These are phyloP conservation scores for Aureobasidium mangrovei DNA, from an alignment of 2,329 filamentous ascomycete genomes.

Conservation along the genomic window DNA sequence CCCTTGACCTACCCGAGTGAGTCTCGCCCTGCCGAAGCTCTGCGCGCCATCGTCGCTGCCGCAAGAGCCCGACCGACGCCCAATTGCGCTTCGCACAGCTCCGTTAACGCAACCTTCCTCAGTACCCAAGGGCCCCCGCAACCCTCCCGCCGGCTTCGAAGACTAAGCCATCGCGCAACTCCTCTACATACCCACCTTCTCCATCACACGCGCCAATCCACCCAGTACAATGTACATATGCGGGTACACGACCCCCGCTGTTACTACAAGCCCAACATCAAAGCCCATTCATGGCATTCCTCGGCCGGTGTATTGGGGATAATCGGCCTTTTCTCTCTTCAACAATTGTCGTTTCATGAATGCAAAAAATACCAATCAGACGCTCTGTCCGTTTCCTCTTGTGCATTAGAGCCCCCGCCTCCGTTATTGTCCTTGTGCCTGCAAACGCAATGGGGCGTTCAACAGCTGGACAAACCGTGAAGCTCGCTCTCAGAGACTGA, in stretches of 20 bases:
- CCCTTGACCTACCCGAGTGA: slow-evolving; percentile 89
- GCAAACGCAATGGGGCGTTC: no score
- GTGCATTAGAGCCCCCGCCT: background rate
- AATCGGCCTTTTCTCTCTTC: slow-evolving; percentile 1
- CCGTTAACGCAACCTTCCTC: background rate
- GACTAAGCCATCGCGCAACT: slow-evolving; percentile 26
- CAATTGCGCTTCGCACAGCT: background rate
- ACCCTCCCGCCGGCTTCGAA: slow-evolving; percentile 39
- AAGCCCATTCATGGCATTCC: background rate
- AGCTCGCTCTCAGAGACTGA: no score
- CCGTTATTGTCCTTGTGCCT: background rate
- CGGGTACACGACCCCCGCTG: background rate
- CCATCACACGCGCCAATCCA: background rate
- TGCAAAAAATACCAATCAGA: slow-evolving; percentile 7
- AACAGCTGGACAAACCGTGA: no score
- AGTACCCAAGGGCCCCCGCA: slow-evolving; percentile 41
- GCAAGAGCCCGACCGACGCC: background rate
- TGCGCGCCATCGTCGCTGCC: background rate
- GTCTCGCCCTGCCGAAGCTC: slow-evolving; percentile 30
- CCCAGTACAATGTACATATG: background rate
- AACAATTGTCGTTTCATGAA: background rate
- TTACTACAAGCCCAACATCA: background rate
- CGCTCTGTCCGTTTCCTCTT: background rate
- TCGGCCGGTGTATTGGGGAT: background rate
- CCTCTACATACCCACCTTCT: background rate